Evolutionary conservation across 306 rosid species (phyloP).

Genomic region (Cucumis cinereus): DNA sequence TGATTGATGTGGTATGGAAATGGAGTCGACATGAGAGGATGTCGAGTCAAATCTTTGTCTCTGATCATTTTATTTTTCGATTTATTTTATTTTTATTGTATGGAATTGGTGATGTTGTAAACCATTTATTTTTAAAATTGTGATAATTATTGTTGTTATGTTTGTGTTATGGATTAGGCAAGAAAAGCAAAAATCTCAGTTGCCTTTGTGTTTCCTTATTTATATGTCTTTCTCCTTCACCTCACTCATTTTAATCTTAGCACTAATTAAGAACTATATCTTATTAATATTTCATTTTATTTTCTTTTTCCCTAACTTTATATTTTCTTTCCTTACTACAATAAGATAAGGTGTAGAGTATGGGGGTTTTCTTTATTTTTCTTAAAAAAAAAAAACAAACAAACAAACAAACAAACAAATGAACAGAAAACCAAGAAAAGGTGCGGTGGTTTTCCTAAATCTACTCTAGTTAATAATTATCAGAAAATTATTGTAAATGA

Average conservation of each 20-base stretch:
- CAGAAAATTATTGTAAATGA: too few species aligned
- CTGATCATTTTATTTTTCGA: neutral
- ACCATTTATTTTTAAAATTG: slow-evolving; percentile 34
- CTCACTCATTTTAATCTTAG: neutral
- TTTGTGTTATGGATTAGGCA: slow-evolving; percentile 32
- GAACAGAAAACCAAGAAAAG: too few species aligned
- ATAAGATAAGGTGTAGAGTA: too few species aligned
- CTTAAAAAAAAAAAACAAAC: too few species aligned
- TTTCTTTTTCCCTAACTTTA: too few species aligned
- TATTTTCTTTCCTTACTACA: too few species aligned
- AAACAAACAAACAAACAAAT: too few species aligned
- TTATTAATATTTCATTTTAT: neutral
- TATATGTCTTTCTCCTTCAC: neutral
- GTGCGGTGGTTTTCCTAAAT: too few species aligned
- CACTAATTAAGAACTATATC: neutral
- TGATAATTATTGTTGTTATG: slow-evolving; percentile 21
- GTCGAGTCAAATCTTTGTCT: slow-evolving; percentile 31
- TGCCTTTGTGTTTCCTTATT: slow-evolving; percentile 19
- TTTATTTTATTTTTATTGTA: slow-evolving; percentile 16
- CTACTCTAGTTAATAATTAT: too few species aligned
- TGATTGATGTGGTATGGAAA: slow-evolving; percentile 17
- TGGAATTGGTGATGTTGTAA: slow-evolving; percentile 23
- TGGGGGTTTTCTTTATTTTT: too few species aligned
- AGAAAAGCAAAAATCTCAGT: slow-evolving; percentile 20
- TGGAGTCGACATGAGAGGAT: slow-evolving; percentile 70